phyloP scores from a whole-genome alignment of 208 protist genomes.

The Trypanosomatidae sp. region DNA sequence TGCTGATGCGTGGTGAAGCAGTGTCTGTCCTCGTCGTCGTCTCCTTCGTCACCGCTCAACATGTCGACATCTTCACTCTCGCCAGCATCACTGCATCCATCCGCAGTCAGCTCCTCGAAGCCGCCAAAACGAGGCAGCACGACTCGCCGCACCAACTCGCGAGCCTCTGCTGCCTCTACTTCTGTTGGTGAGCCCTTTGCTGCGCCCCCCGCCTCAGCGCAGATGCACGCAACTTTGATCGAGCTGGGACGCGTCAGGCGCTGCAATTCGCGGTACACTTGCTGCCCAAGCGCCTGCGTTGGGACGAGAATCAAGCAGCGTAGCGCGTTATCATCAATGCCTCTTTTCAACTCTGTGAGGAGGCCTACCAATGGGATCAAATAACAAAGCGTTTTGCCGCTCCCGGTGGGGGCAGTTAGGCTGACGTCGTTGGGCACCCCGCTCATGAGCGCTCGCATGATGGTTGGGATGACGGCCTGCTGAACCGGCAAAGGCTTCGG shows the following conservation, averaged over 20 bases:
- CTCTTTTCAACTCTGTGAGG: slow-evolving; percentile 55
- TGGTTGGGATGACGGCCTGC: slow-evolving; percentile 65
- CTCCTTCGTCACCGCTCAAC: background rate
- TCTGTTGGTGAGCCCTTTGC: background rate
- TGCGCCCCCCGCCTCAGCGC: slow-evolving; percentile 26
- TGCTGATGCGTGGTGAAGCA: background rate
- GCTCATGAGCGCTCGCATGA: slow-evolving; percentile 63
- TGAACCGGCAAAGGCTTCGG: slow-evolving; percentile 79
- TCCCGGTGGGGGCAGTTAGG: slow-evolving; percentile 89
- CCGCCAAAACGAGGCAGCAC: slow-evolving; percentile 10
- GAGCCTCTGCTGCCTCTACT: slow-evolving; percentile 37
- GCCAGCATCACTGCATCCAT: background rate
- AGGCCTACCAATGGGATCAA: slow-evolving; percentile 75
- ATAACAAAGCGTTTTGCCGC: slow-evolving; percentile 91
- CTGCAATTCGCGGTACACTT: slow-evolving; percentile 73
- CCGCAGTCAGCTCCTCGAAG: background rate
- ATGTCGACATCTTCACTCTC: background rate
- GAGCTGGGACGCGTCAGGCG: slow-evolving; percentile 67
- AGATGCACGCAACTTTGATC: slow-evolving; percentile 65
- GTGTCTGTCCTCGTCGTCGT: background rate
- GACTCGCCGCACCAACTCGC: slow-evolving; percentile 52
- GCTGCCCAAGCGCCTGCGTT: slow-evolving; percentile 73
- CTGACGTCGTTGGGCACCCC: slow-evolving; percentile 86
- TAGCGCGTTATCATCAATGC: slow-evolving; percentile 57
- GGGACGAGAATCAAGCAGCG: slow-evolving; percentile 85